Conservation (phyloP, 192 early-diverging fungal species). For the Rhizophlyctis rosea region DNA sequence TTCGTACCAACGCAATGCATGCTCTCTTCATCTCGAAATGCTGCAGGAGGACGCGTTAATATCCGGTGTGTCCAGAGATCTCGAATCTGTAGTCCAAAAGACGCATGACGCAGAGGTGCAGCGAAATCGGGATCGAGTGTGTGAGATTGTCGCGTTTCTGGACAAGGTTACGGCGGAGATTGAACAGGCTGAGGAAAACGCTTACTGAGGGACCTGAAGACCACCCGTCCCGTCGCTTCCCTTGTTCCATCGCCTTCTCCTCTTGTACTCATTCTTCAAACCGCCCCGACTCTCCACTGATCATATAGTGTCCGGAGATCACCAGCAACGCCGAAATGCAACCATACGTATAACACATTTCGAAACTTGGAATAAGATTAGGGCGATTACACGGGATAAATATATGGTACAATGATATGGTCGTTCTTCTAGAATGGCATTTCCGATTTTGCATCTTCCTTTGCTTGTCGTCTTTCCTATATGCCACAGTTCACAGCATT, state of each 20-base stretch:
- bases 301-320: too few relatives aligned
- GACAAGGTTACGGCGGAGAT: conserved; percentile 54
- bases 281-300: too few relatives aligned
- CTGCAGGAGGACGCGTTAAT: conserved; percentile 52
- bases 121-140: conserved; percentile 51
- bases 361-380: too few relatives aligned
- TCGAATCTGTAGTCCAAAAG: conserved; percentile 41
- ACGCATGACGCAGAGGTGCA: conserved; percentile 49
- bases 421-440: conserved; percentile 32
- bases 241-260: too few relatives aligned
- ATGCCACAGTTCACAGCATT: not conserved
- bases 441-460: conserved; percentile 26
- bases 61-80: conserved; percentile 48
- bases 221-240: too few relatives aligned
- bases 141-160: conserved; percentile 57
- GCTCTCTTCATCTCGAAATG: not conserved
- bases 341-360: too few relatives aligned
- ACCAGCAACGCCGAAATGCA: too few relatives aligned
- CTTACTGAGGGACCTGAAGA: conserved; percentile 37
- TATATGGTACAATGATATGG: too few relatives aligned
- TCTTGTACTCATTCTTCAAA: too few relatives aligned
- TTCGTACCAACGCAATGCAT: too few relatives aligned
- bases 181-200: conserved; percentile 56
- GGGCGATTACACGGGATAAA: too few relatives aligned
- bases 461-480: conserved; percentile 35